A percentile compares a stretch with the other conserved stretches of the same genome.
Conservation (phyloP, 805 yeast species). For the Nematodospora valgi region DNA sequence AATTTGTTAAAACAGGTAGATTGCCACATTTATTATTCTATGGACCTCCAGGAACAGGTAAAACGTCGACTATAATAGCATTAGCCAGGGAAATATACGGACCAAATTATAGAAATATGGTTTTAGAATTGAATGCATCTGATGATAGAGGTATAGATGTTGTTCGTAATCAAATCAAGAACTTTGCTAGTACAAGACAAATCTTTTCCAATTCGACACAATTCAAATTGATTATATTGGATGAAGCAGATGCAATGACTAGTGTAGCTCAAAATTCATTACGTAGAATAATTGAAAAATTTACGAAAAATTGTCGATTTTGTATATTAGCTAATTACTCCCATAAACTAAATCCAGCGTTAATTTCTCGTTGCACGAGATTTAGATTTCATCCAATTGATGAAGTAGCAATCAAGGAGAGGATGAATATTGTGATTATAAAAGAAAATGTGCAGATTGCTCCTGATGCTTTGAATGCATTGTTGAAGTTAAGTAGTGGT, state of each 20-base stretch:
- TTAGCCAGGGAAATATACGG: constrained; percentile 84
- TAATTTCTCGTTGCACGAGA: constrained; percentile 90
- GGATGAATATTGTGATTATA: constrained; percentile 66
- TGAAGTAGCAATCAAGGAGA: constrained; percentile 60
- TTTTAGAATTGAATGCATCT: constrained; percentile 89
- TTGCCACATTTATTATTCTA: constrained; percentile 90
- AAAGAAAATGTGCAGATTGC: constrained; percentile 61
- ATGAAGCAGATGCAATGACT: constrained; percentile 96
- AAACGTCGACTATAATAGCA: constrained; percentile 84
- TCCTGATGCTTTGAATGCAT: constrained; percentile 58
- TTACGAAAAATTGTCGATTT: constrained; percentile 91
- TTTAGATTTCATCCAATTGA: constrained; percentile 87
- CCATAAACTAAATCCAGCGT: constrained; percentile 92
- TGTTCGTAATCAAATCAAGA: constrained; percentile 95
- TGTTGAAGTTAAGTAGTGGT: constrained; percentile 77
- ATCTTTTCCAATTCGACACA: constrained; percentile 62
- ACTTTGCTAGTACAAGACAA: constrained; percentile 93
- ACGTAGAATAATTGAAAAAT: constrained; percentile 83
- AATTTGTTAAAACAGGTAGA: constrained; percentile 77
- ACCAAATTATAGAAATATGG: constrained; percentile 76
- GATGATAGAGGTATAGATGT: constrained; percentile 98
- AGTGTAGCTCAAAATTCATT: constrained; percentile 81
- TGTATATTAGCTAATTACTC: constrained; percentile 95
- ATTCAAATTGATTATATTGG: constrained; percentile 86
- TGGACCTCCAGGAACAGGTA: constrained; percentile 95